Conservation (phyloP, 306 rosid genomes). For the Cicer yamashitae region DNA sequence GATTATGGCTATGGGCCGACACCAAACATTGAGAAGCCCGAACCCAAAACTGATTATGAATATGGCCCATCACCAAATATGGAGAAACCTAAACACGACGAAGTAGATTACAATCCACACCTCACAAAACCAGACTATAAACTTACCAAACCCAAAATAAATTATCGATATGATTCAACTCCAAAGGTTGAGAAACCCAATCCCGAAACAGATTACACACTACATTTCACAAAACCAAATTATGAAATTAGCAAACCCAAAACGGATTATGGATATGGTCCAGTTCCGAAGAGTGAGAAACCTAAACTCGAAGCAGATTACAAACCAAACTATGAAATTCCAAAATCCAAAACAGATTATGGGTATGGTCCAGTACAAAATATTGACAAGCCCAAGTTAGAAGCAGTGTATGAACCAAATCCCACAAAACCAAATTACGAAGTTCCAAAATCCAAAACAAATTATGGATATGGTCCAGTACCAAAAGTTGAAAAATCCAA, state of each 20-base stretch:
- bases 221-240: background rate
- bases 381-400: background rate
- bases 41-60: constrained; percentile 39
- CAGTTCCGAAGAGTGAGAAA: background rate
- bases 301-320: background rate
- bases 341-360: background rate
- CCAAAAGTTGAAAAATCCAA: background rate
- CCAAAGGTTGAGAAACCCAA: background rate
- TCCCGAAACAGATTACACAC: background rate
- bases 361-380: background rate
- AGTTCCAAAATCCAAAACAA: background rate
- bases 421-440: background rate
- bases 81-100: constrained; percentile 15
- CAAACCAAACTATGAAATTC: background rate
- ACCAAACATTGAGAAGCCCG: constrained; percentile 12
- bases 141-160: background rate
- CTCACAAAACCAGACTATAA: background rate
- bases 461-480: background rate
- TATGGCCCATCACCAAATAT: constrained; percentile 33
- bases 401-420: background rate
- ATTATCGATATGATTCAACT: background rate
- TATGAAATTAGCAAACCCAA: constrained; percentile 6
- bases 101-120: background rate
- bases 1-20: constrained; percentile 47
- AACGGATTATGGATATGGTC: background rate